Conservation (phyloP, 345 rosid genomes). For the Brassica cretica region DNA sequence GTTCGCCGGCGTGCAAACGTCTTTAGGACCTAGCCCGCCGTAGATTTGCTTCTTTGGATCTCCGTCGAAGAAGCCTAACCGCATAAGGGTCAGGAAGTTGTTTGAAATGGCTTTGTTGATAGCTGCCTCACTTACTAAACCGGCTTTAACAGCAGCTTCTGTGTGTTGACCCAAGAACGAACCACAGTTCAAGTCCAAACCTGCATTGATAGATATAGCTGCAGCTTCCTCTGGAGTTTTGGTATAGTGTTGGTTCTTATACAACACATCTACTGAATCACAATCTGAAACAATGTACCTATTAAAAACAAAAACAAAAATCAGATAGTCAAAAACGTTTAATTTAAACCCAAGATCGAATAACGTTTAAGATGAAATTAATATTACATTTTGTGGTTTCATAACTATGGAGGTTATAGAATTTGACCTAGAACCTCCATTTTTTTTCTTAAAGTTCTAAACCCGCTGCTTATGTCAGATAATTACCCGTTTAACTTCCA, state of each 20-base stretch:
- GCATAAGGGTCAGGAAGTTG: slow-evolving; percentile 81
- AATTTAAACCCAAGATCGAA: no score
- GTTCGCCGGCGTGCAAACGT: slow-evolving; percentile 69
- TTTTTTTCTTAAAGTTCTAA: background rate
- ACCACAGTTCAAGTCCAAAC: slow-evolving; percentile 86
- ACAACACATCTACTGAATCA: slow-evolving; percentile 73
- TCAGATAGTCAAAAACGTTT: background rate
- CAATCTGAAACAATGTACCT: slow-evolving; percentile 92
- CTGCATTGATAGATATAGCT: slow-evolving; percentile 72
- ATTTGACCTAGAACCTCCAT: no score
- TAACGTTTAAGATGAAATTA: no score
- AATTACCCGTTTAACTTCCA: slow-evolving; percentile 88
- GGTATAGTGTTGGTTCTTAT: slow-evolving; percentile 69
- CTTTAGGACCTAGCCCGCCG: slow-evolving; percentile 73
- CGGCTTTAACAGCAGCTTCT: slow-evolving; percentile 68
- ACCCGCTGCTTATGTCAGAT: background rate
- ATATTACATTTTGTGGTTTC: no score
- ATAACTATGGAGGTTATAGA: no score
- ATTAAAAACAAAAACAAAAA: background rate
- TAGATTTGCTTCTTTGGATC: slow-evolving; percentile 72
- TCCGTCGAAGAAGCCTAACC: slow-evolving; percentile 94
- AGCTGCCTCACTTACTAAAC: slow-evolving; percentile 57
- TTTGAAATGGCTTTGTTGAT: slow-evolving; percentile 67
- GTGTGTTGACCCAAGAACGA: slow-evolving; percentile 75
- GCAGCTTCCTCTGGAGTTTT: slow-evolving; percentile 93